Conservation (phyloP, 2,329 filamentous ascomycete species). For the Lasiodiplodia citricola region DNA sequence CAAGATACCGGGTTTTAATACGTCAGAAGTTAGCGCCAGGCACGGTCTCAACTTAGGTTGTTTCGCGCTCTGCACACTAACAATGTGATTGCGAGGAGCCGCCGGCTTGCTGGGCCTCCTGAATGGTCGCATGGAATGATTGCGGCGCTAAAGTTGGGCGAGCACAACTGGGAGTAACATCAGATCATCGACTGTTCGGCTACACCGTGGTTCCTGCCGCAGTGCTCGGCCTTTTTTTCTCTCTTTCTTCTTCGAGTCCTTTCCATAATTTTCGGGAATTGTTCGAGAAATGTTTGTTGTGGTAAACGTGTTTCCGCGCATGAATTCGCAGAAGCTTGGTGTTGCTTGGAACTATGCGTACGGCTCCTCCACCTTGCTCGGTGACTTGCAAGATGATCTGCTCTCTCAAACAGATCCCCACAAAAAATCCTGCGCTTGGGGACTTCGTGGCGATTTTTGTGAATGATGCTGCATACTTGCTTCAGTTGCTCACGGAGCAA, state of each 20-base stretch:
- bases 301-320: neutral
- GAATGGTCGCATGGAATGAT: neutral
- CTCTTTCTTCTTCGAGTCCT: neutral
- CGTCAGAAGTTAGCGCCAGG: neutral
- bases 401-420: neutral
- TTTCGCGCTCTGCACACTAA: neutral
- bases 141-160: slow-evolving; percentile 2
- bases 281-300: neutral
- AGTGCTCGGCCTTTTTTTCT: neutral
- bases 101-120: neutral
- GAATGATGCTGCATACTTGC: neutral
- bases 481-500: neutral
- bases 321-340: slow-evolving; percentile 2
- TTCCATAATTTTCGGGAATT: no score
- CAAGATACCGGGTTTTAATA: neutral
- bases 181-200: neutral
- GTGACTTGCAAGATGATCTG: neutral
- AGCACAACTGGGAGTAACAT: neutral
- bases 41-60: neutral
- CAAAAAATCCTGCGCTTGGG: no score
- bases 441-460: no score
- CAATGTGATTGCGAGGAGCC: neutral
- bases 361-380: neutral
- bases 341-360: neutral
- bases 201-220: neutral